A percentile compares a stretch with the other conserved stretches of the same genome.
phyloP scores from a whole-genome alignment of 2,329 filamentous ascomycete genomes.

The Pseudogymnoascus sp. region DNA sequence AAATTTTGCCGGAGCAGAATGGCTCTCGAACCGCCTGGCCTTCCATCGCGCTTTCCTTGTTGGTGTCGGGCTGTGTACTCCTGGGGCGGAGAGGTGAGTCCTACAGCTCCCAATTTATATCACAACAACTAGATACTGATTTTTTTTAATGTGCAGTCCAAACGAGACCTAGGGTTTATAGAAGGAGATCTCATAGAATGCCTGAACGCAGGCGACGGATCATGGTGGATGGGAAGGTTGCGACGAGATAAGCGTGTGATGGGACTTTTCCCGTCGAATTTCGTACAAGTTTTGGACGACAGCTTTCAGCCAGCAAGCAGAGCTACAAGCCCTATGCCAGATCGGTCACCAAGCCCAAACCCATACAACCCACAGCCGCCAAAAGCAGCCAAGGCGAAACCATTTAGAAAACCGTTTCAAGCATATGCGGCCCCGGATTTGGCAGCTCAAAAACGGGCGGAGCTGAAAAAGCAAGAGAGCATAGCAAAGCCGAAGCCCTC shows the following conservation, averaged over 20 bases:
- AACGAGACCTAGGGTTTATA: conserved; percentile 90
- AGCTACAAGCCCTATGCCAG: conserved; percentile 43
- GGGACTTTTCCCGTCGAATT: conserved; percentile 93
- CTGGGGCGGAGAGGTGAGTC: conserved; percentile 70
- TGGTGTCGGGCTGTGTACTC: conserved; percentile 90
- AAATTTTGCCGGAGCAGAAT: conserved; percentile 28
- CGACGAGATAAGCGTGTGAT: conserved; percentile 84
- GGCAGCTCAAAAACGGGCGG: conserved; percentile 46
- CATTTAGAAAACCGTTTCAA: conserved; percentile 59
- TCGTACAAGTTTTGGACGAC: conserved; percentile 81
- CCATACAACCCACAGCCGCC: conserved; percentile 25
- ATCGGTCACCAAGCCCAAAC: conserved; percentile 25
- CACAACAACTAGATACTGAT: conserved; percentile 13
- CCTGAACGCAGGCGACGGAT: conserved; percentile 92
- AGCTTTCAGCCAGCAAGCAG: conserved; percentile 69
- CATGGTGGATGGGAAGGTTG: conserved; percentile 95
- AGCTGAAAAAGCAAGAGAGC: conserved; percentile 24
- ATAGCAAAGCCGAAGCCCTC: conserved; percentile 20
- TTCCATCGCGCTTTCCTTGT: conserved; percentile 77
- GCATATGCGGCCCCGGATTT: conserved; percentile 59
- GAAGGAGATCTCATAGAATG: conserved; percentile 98
- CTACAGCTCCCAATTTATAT: conserved; percentile 9
- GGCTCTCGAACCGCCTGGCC: conserved; percentile 46
- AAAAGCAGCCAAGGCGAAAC: conserved; percentile 40
- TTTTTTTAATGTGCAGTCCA: conserved; percentile 46